A percentile compares a stretch with the other conserved stretches of the same genome.
Evolutionary conservation across 2,329 filamentous ascomycete genomes (phyloP).

Genomic region (Colletotrichum sublineola): DNA sequence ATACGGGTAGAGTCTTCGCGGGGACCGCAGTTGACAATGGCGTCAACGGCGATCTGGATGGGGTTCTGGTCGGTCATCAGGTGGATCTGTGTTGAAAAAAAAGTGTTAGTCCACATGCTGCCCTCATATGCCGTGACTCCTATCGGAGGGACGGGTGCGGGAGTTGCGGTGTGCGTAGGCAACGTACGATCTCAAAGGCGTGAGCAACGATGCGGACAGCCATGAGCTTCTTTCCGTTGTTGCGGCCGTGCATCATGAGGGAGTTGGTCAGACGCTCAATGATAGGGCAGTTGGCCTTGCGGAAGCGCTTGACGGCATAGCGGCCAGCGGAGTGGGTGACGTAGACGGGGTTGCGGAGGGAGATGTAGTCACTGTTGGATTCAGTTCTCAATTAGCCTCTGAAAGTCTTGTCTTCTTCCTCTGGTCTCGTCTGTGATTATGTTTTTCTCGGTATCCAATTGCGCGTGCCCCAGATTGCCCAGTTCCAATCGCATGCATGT

Average conservation of each 20-base stretch:
- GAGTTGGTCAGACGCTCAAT: conserved; percentile 99
- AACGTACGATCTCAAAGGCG: conserved; percentile 98
- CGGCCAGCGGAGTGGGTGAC: conserved; percentile 98
- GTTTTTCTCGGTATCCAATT: background rate
- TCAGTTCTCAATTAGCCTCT: conserved; percentile 51
- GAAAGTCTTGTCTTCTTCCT: background rate
- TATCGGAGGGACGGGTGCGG: conserved; percentile 43
- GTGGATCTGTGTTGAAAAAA: conserved; percentile 79
- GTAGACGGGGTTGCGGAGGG: conserved; percentile 99
- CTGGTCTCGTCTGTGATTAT: background rate
- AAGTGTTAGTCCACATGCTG: conserved; percentile 48
- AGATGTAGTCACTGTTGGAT: conserved; percentile 91
- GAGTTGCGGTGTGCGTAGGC: conserved; percentile 26
- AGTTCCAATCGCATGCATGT: conserved; percentile 23
- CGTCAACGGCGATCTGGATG: conserved; percentile 99
- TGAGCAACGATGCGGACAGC: conserved; percentile 99
- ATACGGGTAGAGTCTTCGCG: conserved; percentile 99
- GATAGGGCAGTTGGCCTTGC: conserved; percentile 99
- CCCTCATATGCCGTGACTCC: background rate
- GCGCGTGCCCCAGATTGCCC: conserved; percentile 16
- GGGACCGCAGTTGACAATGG: conserved; percentile 99
- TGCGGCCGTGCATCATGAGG: conserved; percentile 99
- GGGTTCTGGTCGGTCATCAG: conserved; percentile 99
- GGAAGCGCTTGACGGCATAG: conserved; percentile 99
- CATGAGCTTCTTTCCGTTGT: conserved; percentile 99